Conservation (phyloP, 2,329 filamentous ascomycete genomes). For the Shiraia sp. region DNA sequence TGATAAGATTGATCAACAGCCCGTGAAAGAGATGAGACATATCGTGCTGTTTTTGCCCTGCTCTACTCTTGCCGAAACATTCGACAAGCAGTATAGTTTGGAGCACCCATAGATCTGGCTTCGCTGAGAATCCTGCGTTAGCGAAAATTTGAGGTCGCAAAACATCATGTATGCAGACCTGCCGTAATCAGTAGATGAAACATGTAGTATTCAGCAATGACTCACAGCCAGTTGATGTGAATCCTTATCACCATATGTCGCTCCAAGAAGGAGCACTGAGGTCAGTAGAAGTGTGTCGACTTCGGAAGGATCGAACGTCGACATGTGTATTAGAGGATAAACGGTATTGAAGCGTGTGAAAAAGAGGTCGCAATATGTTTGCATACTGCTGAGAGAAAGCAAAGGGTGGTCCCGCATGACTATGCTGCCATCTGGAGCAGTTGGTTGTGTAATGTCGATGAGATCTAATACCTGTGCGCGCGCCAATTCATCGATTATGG, state of each 20-base stretch:
- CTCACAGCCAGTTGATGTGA: constrained; percentile 61
- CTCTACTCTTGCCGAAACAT: constrained; percentile 66
- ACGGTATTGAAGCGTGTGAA: constrained; percentile 64
- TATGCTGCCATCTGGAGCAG: constrained; percentile 52
- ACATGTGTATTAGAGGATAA: constrained; percentile 63
- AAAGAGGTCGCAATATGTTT: constrained; percentile 62
- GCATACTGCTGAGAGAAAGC: constrained; percentile 55
- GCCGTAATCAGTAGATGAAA: constrained; percentile 2
- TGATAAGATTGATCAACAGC: constrained; percentile 58
- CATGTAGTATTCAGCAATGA: background rate
- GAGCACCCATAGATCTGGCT: constrained; percentile 64
- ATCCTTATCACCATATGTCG: constrained; percentile 63
- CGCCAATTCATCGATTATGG: constrained; percentile 48
- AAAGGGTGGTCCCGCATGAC: constrained; percentile 57
- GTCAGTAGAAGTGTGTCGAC: constrained; percentile 59
- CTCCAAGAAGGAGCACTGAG: constrained; percentile 62
- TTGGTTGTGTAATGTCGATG: constrained; percentile 55
- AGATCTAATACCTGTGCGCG: constrained; percentile 54
- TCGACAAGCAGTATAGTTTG: constrained; percentile 66
- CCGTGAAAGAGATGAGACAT: constrained; percentile 65
- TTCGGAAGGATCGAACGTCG: constrained; percentile 58
- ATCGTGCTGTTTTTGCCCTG: constrained; percentile 66
- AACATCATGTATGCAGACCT: constrained; percentile 63
- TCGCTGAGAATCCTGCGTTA: constrained; percentile 59
- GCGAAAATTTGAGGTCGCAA: constrained; percentile 63